Evolutionary conservation across 768 basidiomycete genomes (phyloP).

Genomic region (Mycena vulgaris): DNA sequence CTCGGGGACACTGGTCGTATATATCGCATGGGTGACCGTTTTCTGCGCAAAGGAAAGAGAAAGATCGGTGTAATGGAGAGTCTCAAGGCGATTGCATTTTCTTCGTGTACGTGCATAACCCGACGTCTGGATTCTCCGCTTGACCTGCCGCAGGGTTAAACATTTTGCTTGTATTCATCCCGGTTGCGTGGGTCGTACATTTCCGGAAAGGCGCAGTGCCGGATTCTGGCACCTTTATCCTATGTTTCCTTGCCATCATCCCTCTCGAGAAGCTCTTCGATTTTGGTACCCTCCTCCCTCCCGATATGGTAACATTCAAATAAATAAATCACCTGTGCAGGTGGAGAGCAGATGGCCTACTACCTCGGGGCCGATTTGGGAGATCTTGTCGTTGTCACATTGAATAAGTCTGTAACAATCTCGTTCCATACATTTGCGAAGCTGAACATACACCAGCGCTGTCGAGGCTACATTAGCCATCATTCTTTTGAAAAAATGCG

Average conservation of each 20-base stretch:
- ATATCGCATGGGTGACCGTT: conserved; percentile 51
- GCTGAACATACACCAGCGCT: conserved; percentile 55
- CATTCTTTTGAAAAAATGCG: conserved; percentile 77
- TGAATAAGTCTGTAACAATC: conserved; percentile 72
- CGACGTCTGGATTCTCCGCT: background rate
- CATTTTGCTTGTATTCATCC: conserved; percentile 69
- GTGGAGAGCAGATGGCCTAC: conserved; percentile 66
- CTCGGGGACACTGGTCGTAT: background rate
- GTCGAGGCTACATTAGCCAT: conserved; percentile 84
- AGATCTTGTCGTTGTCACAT: conserved; percentile 74
- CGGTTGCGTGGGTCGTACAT: conserved; percentile 74
- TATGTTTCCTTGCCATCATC: conserved; percentile 77
- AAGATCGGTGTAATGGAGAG: conserved; percentile 61
- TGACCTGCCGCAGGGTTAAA: conserved; percentile 65
- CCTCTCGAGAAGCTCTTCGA: conserved; percentile 79
- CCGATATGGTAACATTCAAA: background rate
- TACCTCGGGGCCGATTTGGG: conserved; percentile 77
- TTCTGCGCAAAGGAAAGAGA: conserved; percentile 62
- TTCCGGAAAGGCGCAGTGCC: conserved; percentile 54
- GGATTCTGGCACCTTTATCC: conserved; percentile 21
- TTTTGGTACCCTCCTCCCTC: conserved; percentile 57
- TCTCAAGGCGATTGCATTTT: conserved; percentile 61
- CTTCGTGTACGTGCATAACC: conserved; percentile 63
- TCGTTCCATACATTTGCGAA: background rate
- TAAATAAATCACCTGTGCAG: background rate